phyloP scores from a whole-genome alignment of 257 asterid species.

The Petunia secreta region DNA sequence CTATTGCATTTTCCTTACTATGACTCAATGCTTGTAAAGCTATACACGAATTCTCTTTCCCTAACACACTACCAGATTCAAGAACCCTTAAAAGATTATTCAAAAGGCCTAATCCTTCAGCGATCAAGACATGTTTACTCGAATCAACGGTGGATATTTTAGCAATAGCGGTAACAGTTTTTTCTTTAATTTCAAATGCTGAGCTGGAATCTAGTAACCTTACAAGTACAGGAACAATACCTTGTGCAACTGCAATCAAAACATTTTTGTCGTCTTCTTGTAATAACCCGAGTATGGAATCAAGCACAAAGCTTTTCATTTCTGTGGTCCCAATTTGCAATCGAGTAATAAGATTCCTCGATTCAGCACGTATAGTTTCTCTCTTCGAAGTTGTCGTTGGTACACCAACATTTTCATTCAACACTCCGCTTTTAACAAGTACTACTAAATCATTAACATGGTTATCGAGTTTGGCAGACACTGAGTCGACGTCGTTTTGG shows the following conservation, averaged over 20 bases:
- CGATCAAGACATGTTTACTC: slow-evolving; percentile 57
- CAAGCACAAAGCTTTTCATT: slow-evolving; percentile 71
- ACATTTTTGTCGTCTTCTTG: slow-evolving; percentile 85
- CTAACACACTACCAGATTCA: slow-evolving; percentile 85
- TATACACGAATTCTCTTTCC: slow-evolving; percentile 76
- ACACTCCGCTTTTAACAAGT: slow-evolving; percentile 53
- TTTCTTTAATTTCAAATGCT: slow-evolving; percentile 74
- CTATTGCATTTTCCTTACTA: slow-evolving; percentile 86
- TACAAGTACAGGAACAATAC: slow-evolving; percentile 78
- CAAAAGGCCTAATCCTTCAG: slow-evolving; percentile 68
- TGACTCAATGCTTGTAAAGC: slow-evolving; percentile 64
- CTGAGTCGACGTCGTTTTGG: slow-evolving; percentile 72
- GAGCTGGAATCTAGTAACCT: slow-evolving; percentile 67
- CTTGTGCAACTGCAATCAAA: slow-evolving; percentile 75
- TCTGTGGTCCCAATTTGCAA: slow-evolving; percentile 90
- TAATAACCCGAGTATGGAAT: slow-evolving; percentile 63
- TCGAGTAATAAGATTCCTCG: slow-evolving; percentile 67
- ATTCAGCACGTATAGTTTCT: slow-evolving; percentile 67
- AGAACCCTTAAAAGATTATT: slow-evolving; percentile 73
- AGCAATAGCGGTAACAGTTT: slow-evolving; percentile 65
- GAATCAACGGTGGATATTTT: slow-evolving; percentile 73
- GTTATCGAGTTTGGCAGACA: slow-evolving; percentile 60
- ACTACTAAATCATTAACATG: slow-evolving; percentile 73
- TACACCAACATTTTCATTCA: slow-evolving; percentile 35
- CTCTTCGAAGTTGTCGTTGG: slow-evolving; percentile 34